Evolutionary conservation across 2,329 filamentous ascomycete species (phyloP).

Genomic region (Colletotrichum costaricense): DNA sequence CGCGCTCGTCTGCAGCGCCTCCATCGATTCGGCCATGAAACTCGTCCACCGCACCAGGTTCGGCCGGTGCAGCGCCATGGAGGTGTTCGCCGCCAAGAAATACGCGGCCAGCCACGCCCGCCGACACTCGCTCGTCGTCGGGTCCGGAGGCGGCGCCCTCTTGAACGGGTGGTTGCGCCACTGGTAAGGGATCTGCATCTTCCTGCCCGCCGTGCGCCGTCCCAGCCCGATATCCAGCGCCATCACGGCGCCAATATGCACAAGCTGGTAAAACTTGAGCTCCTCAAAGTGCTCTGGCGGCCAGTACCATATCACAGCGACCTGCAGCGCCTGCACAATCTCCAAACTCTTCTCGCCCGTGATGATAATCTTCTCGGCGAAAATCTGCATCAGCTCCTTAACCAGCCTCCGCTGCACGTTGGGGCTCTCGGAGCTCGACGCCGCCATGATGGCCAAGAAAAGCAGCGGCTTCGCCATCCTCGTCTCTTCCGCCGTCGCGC

Average conservation of each 20-base stretch:
- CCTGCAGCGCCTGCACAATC: constrained; percentile 80
- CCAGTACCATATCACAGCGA: constrained; percentile 86
- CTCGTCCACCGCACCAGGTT: constrained; percentile 69
- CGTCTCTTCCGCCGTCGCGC: constrained; percentile 65
- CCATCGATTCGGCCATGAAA: constrained; percentile 71
- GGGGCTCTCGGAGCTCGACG: constrained; percentile 68
- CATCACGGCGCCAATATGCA: constrained; percentile 85
- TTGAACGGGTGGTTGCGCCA: constrained; percentile 57
- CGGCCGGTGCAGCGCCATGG: constrained; percentile 71
- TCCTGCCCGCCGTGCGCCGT: constrained; percentile 49
- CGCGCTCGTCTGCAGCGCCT: constrained; percentile 63
- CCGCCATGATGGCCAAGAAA: constrained; percentile 78
- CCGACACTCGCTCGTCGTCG: constrained; percentile 64
- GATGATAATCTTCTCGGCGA: constrained; percentile 80
- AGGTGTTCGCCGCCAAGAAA: constrained; percentile 67
- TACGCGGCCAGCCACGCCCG: constrained; percentile 71
- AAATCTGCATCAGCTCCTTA: constrained; percentile 75
- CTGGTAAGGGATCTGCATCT: constrained; percentile 36
- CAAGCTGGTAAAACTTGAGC: constrained; percentile 89
- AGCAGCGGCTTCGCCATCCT: constrained; percentile 71
- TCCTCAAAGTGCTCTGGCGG: constrained; percentile 87
- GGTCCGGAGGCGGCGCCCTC: constrained; percentile 58
- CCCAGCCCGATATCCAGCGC: constrained; percentile 86
- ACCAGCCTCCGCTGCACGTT: constrained; percentile 71
- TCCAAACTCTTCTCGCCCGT: constrained; percentile 85